A percentile compares a stretch with the other conserved stretches of the same genome.
These are phyloP conservation scores for Globisporangium spinosum DNA, from an alignment of 352 stramenopile genomes.

Conservation along the genomic window DNA sequence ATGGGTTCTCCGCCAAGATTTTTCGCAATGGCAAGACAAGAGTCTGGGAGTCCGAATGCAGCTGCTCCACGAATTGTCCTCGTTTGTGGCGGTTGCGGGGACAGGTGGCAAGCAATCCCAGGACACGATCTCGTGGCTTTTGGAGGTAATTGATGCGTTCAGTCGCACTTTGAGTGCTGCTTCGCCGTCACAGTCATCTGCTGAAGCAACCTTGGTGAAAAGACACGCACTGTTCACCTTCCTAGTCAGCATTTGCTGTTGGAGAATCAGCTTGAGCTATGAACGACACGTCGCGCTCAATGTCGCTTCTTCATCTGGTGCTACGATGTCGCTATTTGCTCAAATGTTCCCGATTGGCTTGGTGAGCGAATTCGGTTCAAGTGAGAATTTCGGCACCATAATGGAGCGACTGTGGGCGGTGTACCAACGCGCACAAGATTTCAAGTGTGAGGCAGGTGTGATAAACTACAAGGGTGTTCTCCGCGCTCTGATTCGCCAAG, in stretches of 20 bases:
- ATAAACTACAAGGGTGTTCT: slow-evolving; percentile 10
- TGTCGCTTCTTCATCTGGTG: neutral
- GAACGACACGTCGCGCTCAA: slow-evolving; percentile 4
- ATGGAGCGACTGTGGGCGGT: slow-evolving; percentile 15
- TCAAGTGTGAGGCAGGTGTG: neutral
- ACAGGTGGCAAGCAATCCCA: slow-evolving; percentile 3
- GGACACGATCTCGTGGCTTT: slow-evolving; percentile 16
- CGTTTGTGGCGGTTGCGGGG: slow-evolving; percentile 5
- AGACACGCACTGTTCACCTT: slow-evolving; percentile 17
- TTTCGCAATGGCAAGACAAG: slow-evolving; percentile 10
- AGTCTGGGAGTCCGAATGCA: neutral
- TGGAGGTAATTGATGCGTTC: slow-evolving; percentile 16
- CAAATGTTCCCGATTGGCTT: slow-evolving; percentile 4
- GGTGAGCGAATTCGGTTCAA: slow-evolving; percentile 11
- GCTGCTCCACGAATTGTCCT: slow-evolving; percentile 13
- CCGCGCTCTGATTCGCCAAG: slow-evolving; percentile 1
- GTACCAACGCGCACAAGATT: neutral
- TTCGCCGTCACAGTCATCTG: neutral
- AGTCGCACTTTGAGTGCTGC: neutral
- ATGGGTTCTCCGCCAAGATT: slow-evolving; percentile 22
- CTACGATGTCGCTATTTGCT: neutral
- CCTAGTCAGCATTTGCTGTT: slow-evolving; percentile 10
- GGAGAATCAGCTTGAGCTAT: slow-evolving; percentile 2
- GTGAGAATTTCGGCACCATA: neutral
- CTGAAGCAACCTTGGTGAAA: neutral